phyloP scores from a whole-genome alignment of 768 basidiomycete species.

The Sporobolomyces pararoseus region DNA sequence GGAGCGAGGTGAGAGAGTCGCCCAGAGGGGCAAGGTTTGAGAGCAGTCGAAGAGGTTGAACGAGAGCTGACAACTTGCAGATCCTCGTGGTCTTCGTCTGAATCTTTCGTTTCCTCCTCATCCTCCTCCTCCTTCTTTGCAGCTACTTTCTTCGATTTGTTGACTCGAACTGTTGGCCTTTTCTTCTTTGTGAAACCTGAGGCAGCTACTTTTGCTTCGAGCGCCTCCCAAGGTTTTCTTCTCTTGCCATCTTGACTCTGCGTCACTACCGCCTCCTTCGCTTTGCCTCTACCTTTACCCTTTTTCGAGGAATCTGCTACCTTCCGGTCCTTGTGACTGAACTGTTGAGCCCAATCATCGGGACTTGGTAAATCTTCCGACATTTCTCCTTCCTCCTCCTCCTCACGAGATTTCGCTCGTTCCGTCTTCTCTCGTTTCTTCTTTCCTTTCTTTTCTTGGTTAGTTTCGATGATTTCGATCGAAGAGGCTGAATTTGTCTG shows the following conservation, averaged over 20 bases:
- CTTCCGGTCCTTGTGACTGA: too few species aligned
- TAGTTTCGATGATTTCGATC: not conserved
- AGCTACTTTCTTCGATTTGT: not conserved
- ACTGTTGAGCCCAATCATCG: too few species aligned
- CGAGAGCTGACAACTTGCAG: not conserved
- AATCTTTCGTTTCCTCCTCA: not conserved
- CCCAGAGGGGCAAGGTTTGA: not conserved
- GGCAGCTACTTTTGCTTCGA: conserved; percentile 1
- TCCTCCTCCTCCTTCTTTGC: not conserved
- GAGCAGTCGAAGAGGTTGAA: not conserved
- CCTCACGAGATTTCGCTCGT: not conserved
- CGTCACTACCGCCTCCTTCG: not conserved
- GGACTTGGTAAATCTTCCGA: too few species aligned
- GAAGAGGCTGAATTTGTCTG: not conserved
- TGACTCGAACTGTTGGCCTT: too few species aligned
- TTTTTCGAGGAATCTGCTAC: too few species aligned
- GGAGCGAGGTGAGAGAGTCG: not conserved
- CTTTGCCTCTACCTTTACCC: not conserved
- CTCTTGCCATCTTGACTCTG: conserved; percentile 4
- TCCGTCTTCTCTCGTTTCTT: not conserved
- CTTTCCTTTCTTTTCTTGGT: not conserved
- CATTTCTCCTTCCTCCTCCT: not conserved
- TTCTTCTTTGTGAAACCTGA: not conserved
- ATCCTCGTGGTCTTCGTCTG: not conserved
- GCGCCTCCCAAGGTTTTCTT: conserved; percentile 26